phyloP scores from a whole-genome alignment of 331 rosid species.

The Malus hybrid region DNA sequence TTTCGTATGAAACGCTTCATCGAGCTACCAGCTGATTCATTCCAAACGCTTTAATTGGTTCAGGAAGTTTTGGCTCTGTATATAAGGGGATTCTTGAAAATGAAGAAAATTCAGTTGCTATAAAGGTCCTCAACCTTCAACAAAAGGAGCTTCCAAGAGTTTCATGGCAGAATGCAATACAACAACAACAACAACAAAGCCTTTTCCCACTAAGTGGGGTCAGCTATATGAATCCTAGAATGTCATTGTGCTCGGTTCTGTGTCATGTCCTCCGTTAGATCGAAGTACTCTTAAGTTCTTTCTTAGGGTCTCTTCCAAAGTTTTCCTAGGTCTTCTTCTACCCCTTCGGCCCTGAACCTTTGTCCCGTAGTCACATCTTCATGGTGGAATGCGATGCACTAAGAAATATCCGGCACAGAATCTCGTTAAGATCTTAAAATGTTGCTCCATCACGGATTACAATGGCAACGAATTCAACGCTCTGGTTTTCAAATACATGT shows the following conservation, averaged over 20 bases:
- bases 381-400: conserved; percentile 23
- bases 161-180: conserved; percentile 31
- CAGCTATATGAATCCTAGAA: too few relatives aligned
- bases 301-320: too few relatives aligned
- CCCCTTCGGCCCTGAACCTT: too few relatives aligned
- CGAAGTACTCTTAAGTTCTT: too few relatives aligned
- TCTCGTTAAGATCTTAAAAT: conserved; percentile 29
- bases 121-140: conserved; percentile 42
- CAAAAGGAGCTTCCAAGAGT: conserved; percentile 36
- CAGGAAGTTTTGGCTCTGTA: conserved; percentile 14
- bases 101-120: conserved; percentile 10
- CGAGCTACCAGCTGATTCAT: conserved; percentile 29
- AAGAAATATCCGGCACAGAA: conserved; percentile 40
- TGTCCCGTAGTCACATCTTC: too few relatives aligned
- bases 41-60: conserved; percentile 17
- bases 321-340: too few relatives aligned
- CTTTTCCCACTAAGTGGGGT: too few relatives aligned
- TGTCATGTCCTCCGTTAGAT: too few relatives aligned
- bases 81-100: conserved; percentile 13
- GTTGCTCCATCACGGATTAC: conserved; percentile 36
- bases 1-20: conserved; percentile 18
- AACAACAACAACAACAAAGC: too few relatives aligned
- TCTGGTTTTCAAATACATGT: conserved; percentile 39
- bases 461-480: conserved; percentile 48
- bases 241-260: too few relatives aligned